Evolutionary conservation across 2,329 filamentous ascomycete species (phyloP), one percentile per base, ranked within the genome.

Genomic region (Fusarium graminum): DNA sequence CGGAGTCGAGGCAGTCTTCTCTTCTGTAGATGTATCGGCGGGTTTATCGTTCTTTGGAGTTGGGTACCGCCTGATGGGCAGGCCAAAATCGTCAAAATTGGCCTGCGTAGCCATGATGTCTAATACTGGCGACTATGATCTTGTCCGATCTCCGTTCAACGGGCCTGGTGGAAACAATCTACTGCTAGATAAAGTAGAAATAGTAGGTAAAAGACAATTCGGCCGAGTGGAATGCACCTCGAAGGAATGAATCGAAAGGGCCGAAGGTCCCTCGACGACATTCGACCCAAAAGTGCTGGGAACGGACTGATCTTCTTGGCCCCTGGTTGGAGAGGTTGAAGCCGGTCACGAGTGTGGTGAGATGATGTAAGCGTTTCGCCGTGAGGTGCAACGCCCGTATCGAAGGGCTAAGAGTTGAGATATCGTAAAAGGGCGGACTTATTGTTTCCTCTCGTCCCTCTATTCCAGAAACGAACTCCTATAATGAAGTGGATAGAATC

Each of bases 41-140:
- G 68, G 54, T 50, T 58, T 42, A 36, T 69, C 59, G 49, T 54
- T 62, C 39, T 71, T 67, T 28, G 79, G 76, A 52, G 74, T 78
- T 71, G 76, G 71, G 71, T 76, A 83, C 70, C 82, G 85, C 74
- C 81, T 83, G 63, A 90, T 84, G 17, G 89, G 89, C 65, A 92
- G 79, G 49, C 90, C 90, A 75, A 92, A 92, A 68, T 92, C 90
- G 75, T 92, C 90, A 59, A 88, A 79, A 72, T 90, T 86, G 29
- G 60, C 46, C 50, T 61, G 68, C 14, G 71, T 38, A 54, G 71
- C 59, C 71, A 73, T 73, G 71, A 64, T 71, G 56, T 32, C 61
- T 59, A 52, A 62, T 38, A 28, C n/a, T 40, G 40, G 52, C 44
- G 46, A 36, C 38, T 36, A 30, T 54, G n/a, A 44, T 32, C 49